phyloP scores from a whole-genome alignment of 2,329 filamentous ascomycete genomes.

The Cladosporium sp. region DNA sequence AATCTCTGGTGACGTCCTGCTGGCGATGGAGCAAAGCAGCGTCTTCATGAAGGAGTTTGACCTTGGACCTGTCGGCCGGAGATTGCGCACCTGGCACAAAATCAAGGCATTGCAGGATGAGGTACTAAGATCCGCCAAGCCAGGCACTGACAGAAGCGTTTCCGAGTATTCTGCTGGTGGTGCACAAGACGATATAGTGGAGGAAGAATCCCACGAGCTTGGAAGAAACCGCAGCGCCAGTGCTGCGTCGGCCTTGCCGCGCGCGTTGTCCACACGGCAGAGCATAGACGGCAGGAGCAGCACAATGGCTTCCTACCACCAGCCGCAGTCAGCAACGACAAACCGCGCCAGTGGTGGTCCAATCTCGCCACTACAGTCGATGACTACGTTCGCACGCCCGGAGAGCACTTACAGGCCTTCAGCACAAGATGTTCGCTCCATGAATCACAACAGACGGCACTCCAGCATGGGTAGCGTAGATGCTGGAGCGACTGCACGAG shows the following conservation, averaged over 20 bases:
- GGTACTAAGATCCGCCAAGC: slow-evolving; percentile 61
- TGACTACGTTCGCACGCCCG: slow-evolving; percentile 36
- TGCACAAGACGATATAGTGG: slow-evolving; percentile 29
- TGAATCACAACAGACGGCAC: slow-evolving; percentile 83
- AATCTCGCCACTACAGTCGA: slow-evolving; percentile 36
- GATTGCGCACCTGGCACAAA: slow-evolving; percentile 95
- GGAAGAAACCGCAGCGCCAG: slow-evolving; percentile 51
- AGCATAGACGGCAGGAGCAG: slow-evolving; percentile 27
- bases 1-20: slow-evolving; percentile 87
- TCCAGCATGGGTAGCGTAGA: slow-evolving; percentile 89
- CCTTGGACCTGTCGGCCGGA: slow-evolving; percentile 82
- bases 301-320: slow-evolving; percentile 22
- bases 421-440: slow-evolving; percentile 42
- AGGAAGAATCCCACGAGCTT: slow-evolving; percentile 45
- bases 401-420: slow-evolving; percentile 39
- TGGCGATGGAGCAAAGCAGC: slow-evolving; percentile 94
- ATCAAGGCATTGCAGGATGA: slow-evolving; percentile 91
- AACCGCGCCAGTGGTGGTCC: slow-evolving; percentile 35
- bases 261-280: slow-evolving; percentile 25
- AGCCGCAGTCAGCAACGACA: slow-evolving; percentile 30
- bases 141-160: slow-evolving; percentile 38
- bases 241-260: slow-evolving; percentile 21
- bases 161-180: slow-evolving; percentile 46
- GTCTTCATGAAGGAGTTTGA: slow-evolving; percentile 96
- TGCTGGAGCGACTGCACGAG: slow-evolving; percentile 50